phyloP scores from a whole-genome alignment of 2,329 filamentous ascomycete genomes.

The Kalmusia sp. region DNA sequence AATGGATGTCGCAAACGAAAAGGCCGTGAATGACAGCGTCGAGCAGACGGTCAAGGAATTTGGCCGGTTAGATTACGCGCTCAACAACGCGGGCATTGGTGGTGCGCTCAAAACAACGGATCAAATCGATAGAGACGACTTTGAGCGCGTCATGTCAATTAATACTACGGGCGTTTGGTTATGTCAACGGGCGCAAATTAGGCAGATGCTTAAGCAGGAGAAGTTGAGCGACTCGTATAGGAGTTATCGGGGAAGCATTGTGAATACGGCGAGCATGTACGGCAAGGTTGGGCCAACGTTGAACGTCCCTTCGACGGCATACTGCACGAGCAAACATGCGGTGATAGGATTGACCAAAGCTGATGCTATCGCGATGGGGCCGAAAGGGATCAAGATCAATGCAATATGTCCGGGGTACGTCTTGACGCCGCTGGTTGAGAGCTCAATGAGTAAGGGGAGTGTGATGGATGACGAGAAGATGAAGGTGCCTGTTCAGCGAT shows the following conservation, averaged over 20 bases:
- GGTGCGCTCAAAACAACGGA: conserved; percentile 54
- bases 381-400: conserved; percentile 64
- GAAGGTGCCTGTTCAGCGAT: conserved; percentile 55
- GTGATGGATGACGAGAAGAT: conserved; percentile 45
- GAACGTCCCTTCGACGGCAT: conserved; percentile 53
- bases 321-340: conserved; percentile 62
- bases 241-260: conserved; percentile 58
- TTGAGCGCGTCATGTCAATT: conserved; percentile 58
- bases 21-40: conserved; percentile 54
- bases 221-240: conserved; percentile 31
- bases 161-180: conserved; percentile 66
- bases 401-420: conserved; percentile 65
- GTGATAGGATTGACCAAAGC: conserved; percentile 62
- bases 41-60: conserved; percentile 53
- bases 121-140: conserved; percentile 56
- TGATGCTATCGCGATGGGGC: conserved; percentile 62
- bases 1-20: conserved; percentile 56
- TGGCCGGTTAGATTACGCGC: conserved; percentile 62
- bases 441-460: conserved; percentile 29
- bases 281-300: conserved; percentile 52
- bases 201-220: conserved; percentile 60
- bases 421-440: conserved; percentile 49
- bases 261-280: conserved; percentile 63
- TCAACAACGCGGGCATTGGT: conserved; percentile 63
- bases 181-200: conserved; percentile 62